Evolutionary conservation across 169 alveolate species (phyloP).

Genomic region (Perkinsus chesapeaki): DNA sequence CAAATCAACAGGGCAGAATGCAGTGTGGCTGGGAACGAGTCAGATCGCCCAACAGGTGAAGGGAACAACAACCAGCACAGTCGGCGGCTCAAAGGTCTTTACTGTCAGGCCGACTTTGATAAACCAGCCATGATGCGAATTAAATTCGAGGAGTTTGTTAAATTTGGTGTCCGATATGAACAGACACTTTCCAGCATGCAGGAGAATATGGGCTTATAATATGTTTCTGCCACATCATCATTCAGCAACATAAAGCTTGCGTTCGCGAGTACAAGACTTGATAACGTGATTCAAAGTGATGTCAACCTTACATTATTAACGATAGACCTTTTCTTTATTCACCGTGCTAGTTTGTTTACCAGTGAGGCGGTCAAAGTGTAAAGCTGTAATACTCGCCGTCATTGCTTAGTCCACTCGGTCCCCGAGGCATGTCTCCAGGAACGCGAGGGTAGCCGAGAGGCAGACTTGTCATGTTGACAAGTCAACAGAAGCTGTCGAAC

Average conservation of each 20-base stretch:
- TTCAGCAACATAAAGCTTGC: neutral
- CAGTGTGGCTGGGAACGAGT: neutral
- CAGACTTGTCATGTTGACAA: no score
- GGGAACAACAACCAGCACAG: neutral
- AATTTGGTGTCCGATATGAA: neutral
- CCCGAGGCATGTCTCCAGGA: no score
- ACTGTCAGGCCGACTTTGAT: neutral
- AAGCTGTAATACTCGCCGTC: no score
- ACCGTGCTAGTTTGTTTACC: no score
- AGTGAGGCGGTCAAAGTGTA: no score
- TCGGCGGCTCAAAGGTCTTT: no score
- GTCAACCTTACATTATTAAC: no score
- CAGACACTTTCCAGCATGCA: constrained; percentile 4
- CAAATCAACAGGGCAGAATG: neutral
- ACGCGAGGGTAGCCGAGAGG: no score
- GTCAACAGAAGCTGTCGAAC: no score
- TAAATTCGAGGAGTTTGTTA: neutral
- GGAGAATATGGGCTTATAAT: neutral
- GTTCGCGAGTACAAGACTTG: neutral
- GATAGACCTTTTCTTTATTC: no score
- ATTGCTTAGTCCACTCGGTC: no score
- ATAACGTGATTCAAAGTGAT: no score
- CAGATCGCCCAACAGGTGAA: neutral
- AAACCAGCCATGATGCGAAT: neutral
- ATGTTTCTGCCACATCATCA: neutral